phyloP scores from a whole-genome alignment of 2,329 filamentous ascomycete species.

The Penicillium sp. region DNA sequence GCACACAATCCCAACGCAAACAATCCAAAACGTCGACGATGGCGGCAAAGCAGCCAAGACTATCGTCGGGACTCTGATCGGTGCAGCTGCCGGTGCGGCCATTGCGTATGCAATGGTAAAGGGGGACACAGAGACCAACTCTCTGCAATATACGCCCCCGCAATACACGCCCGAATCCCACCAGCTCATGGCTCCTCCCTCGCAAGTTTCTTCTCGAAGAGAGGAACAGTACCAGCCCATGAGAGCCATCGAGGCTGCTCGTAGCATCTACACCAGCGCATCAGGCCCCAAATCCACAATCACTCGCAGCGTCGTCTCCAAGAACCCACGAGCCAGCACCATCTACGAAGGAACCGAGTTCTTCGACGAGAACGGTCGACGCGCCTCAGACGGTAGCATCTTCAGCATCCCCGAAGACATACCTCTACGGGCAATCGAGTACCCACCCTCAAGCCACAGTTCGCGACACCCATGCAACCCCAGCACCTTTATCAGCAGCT shows the following conservation, averaged over 20 bases:
- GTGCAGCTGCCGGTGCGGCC: conserved; percentile 71
- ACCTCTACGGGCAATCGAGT: conserved; percentile 41
- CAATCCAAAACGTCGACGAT: conserved; percentile 34
- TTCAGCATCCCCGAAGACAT: conserved; percentile 33
- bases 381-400: conserved; percentile 37
- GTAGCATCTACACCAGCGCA: conserved; percentile 20
- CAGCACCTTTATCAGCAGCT: conserved; percentile 43
- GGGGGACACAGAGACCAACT: conserved; percentile 41
- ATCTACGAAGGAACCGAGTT: conserved; percentile 40
- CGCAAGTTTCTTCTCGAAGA: conserved; percentile 20
- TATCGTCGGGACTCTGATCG: conserved; percentile 70
- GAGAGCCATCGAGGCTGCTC: conserved; percentile 34
- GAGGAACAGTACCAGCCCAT: conserved; percentile 22
- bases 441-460: conserved; percentile 28
- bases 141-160: conserved; percentile 6
- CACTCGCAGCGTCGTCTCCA: conserved; percentile 35
- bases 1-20: conserved; percentile 10
- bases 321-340: conserved; percentile 40
- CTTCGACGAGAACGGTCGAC: conserved; percentile 30
- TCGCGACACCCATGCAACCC: conserved; percentile 28
- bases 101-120: conserved; percentile 70
- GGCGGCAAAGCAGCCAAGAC: conserved; percentile 53
- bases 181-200: conserved; percentile 22
- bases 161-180: conserved; percentile 25
- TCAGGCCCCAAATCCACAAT: conserved; percentile 30